A percentile compares a stretch with the other conserved stretches of the same genome.
Evolutionary conservation across 345 rosid species (phyloP).

Genomic region (Citrus medica): DNA sequence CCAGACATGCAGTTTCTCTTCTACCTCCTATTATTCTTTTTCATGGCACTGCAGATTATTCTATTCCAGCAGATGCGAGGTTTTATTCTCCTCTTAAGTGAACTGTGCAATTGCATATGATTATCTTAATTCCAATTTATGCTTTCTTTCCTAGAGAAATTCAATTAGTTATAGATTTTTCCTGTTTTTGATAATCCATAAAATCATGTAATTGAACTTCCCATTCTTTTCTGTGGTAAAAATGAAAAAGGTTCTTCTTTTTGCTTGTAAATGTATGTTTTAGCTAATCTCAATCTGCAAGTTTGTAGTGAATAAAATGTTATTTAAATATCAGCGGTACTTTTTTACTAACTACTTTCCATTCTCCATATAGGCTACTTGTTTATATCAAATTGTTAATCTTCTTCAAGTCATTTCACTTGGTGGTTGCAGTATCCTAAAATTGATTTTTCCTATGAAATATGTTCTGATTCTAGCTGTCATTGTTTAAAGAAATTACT

Average conservation of each 20-base stretch:
- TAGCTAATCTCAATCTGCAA: not conserved
- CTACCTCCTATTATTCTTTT: slow-evolving; percentile 79
- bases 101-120: not conserved
- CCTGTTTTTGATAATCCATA: not conserved
- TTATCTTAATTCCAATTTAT: not conserved
- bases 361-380: not conserved
- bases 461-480: not conserved
- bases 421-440: not conserved
- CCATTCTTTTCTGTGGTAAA: not conserved
- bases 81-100: slow-evolving; percentile 26
- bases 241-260: not conserved
- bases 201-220: not conserved
- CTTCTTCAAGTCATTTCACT: not conserved
- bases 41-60: slow-evolving; percentile 93
- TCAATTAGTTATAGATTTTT: not conserved
- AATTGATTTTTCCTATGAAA: not conserved
- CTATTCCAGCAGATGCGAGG: slow-evolving; percentile 94
- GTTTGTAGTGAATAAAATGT: not conserved
- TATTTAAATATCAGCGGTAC: not conserved
- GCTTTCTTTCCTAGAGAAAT: not conserved
- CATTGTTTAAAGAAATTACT: not conserved
- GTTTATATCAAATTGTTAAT: not conserved
- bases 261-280: not conserved
- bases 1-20: slow-evolving; percentile 51
- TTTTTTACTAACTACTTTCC: not conserved